Conservation (phyloP, 83 land plant species). For the Picea engelmannii region DNA sequence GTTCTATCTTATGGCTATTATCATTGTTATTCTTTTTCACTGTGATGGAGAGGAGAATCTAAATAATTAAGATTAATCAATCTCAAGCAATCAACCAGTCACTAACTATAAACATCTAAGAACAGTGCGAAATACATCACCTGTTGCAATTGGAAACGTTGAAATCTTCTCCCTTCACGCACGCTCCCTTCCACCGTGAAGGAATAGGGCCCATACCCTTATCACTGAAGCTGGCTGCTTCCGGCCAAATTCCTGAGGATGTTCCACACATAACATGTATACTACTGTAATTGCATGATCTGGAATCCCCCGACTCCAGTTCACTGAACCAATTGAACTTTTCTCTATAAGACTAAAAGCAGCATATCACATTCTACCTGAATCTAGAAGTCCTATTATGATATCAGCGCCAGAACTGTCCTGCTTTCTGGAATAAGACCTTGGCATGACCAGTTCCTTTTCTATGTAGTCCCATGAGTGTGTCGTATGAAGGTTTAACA, state of each 20-base stretch:
- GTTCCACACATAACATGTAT: neutral
- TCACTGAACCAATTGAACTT: neutral
- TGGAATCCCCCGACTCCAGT: neutral
- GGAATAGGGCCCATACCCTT: conserved; percentile 50
- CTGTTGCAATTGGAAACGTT: conserved; percentile 49
- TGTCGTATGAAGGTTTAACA: conserved; percentile 66
- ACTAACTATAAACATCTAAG: neutral
- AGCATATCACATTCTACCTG: conserved; percentile 25
- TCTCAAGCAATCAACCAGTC: neutral
- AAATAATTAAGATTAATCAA: too few species aligned
- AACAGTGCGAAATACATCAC: conserved; percentile 2
- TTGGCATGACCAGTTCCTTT: conserved; percentile 15
- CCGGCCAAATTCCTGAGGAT: conserved; percentile 75
- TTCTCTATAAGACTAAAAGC: neutral
- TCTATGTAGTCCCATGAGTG: conserved; percentile 77
- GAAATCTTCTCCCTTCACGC: conserved; percentile 44
- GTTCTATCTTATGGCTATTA: too few species aligned
- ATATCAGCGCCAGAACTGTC: conserved; percentile 35
- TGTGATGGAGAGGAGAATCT: too few species aligned
- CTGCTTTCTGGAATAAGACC: neutral
- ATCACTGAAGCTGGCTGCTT: conserved; percentile 73
- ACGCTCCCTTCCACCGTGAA: conserved; percentile 64
- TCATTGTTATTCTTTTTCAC: too few species aligned
- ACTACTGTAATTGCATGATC: neutral
- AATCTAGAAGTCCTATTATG: conserved; percentile 59